phyloP scores from a whole-genome alignment of 1,139 yeast genomes.

The Protomyces lactucae-debilis region DNA sequence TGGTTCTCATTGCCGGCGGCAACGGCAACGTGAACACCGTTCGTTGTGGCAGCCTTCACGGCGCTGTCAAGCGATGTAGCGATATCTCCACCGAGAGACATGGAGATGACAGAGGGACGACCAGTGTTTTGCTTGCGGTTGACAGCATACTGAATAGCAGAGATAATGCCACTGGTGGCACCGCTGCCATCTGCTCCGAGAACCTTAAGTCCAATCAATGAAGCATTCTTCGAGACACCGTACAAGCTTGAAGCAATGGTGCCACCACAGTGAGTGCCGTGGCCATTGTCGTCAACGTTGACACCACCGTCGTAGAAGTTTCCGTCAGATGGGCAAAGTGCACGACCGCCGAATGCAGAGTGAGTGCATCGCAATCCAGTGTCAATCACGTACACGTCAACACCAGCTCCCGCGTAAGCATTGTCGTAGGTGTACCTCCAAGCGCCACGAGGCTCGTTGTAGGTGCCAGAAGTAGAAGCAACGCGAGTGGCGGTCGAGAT shows the following conservation, averaged over 20 bases:
- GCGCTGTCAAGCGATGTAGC: slow-evolving; percentile 26
- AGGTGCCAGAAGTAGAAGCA: background rate
- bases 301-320: slow-evolving; percentile 25
- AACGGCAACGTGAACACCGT: slow-evolving; percentile 78
- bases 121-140: slow-evolving; percentile 14
- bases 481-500: slow-evolving; percentile 55
- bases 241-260: slow-evolving; percentile 68
- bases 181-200: slow-evolving; percentile 43
- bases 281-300: slow-evolving; percentile 29
- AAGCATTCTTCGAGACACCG: slow-evolving; percentile 75
- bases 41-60: slow-evolving; percentile 63
- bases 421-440: slow-evolving; percentile 42
- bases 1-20: slow-evolving; percentile 81
- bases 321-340: slow-evolving; percentile 39
- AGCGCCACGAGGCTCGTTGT: slow-evolving; percentile 32
- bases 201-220: slow-evolving; percentile 72
- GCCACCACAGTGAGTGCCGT: slow-evolving; percentile 77
- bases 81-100: slow-evolving; percentile 9
- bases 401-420: slow-evolving; percentile 41
- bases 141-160: slow-evolving; percentile 29
- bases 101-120: background rate
- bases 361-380: slow-evolving; percentile 29
- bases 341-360: slow-evolving; percentile 45
- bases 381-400: slow-evolving; percentile 30
- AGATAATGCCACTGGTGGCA: slow-evolving; percentile 21